Percentiles rank a stretch among this genome's conserved stretches.
Conservation (phyloP, 2,329 filamentous ascomycete species). For the Nigrograna mackinnonii region DNA sequence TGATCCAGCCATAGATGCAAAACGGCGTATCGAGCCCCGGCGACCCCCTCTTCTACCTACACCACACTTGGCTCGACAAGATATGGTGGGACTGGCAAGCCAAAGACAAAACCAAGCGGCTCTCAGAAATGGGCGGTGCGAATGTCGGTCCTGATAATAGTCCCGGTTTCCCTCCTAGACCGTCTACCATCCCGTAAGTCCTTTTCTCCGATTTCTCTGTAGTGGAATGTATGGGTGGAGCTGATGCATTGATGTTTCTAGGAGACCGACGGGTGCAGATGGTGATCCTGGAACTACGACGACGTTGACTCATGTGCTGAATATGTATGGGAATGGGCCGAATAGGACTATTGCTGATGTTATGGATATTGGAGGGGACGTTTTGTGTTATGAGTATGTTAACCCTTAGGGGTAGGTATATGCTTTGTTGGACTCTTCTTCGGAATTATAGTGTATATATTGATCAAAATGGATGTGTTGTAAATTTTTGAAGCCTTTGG, state of each 20-base stretch:
- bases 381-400: slow-evolving; percentile 26
- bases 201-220: too few species aligned
- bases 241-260: too few species aligned
- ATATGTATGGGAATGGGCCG: slow-evolving; percentile 11
- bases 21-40: slow-evolving; percentile 18
- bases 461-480: too few species aligned
- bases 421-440: too few species aligned
- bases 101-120: slow-evolving; percentile 2
- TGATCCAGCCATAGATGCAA: slow-evolving; percentile 14
- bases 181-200: slow-evolving; percentile 7
- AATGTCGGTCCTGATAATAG: slow-evolving; percentile 7
- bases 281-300: slow-evolving; percentile 19
- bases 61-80: slow-evolving; percentile 25
- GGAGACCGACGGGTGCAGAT: too few species aligned
- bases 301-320: slow-evolving; percentile 20
- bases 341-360: slow-evolving; percentile 19
- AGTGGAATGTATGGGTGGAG: too few species aligned
- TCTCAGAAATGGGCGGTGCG: slow-evolving; percentile 15
- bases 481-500: not conserved
- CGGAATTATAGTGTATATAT: too few species aligned
- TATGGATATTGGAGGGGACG: slow-evolving; percentile 16
- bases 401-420: too few species aligned
- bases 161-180: slow-evolving; percentile 7
- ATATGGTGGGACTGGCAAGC: slow-evolving; percentile 24
- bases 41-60: slow-evolving; percentile 26